These are phyloP conservation scores for Aegilops bicornis DNA, from an alignment of 176 grass and related monocot species.

Conservation along the genomic window DNA sequence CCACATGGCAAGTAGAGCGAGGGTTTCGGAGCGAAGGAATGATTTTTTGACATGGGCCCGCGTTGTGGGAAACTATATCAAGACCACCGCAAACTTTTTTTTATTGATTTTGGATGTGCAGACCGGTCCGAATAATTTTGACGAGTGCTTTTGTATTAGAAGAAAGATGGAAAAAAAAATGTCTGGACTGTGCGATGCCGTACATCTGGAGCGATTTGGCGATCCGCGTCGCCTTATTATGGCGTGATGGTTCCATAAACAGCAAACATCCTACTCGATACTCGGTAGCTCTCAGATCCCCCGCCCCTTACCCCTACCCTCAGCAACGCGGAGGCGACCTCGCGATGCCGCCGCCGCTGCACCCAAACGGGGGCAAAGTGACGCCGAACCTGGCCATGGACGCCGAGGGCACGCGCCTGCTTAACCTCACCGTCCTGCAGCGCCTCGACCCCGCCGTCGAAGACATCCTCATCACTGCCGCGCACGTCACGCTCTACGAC, in stretches of 20 bases:
- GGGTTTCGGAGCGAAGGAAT: too few species aligned
- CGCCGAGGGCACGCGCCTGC: conserved; percentile 61
- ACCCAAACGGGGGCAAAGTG: conserved; percentile 65
- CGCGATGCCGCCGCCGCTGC: conserved; percentile 32
- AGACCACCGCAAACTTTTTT: too few species aligned
- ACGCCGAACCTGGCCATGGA: conserved; percentile 73
- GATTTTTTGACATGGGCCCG: too few species aligned
- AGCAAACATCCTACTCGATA: background rate
- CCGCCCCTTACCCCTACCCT: background rate
- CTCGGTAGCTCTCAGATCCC: conserved; percentile 16
- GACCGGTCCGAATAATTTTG: too few species aligned
- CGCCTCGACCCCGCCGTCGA: conserved; percentile 92
- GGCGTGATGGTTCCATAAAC: background rate
- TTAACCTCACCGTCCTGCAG: conserved; percentile 92
- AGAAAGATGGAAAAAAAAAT: too few species aligned
- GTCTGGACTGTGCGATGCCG: too few species aligned
- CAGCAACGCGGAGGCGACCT: background rate
- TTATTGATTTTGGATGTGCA: too few species aligned
- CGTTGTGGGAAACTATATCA: too few species aligned
- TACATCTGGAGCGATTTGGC: background rate
- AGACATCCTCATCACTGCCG: conserved; percentile 91
- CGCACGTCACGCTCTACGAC: conserved; percentile 92
- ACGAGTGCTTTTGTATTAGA: too few species aligned
- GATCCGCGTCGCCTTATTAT: too few species aligned
- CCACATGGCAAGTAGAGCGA: too few species aligned